A percentile compares a stretch with the other conserved stretches of the same genome.
Conservation (phyloP, 768 basidiomycete species). For the Lentinula aciculospora region DNA sequence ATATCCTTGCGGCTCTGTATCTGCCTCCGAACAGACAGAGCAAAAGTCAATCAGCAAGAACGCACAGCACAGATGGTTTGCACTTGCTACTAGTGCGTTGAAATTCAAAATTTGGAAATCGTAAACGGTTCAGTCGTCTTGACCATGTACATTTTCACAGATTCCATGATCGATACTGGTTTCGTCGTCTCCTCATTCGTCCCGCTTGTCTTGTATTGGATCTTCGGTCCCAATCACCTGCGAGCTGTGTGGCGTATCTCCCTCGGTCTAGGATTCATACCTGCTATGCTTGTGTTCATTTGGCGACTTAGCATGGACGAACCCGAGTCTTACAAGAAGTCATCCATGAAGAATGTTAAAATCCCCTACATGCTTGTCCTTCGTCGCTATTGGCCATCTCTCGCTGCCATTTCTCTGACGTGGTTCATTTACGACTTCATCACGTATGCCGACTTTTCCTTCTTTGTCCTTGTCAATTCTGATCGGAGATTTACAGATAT, state of each 20-base stretch:
- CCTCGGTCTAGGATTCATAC: conserved; percentile 77
- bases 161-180: conserved; percentile 81
- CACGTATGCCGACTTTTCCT: conserved; percentile 35
- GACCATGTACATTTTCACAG: conserved; percentile 27
- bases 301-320: conserved; percentile 88
- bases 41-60: conserved; percentile 72
- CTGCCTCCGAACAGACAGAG: conserved; percentile 87
- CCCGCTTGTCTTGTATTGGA: conserved; percentile 85
- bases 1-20: conserved; percentile 88
- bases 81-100: conserved; percentile 77
- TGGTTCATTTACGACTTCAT: conserved; percentile 90
- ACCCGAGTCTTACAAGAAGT: conserved; percentile 64
- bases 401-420: conserved; percentile 68
- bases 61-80: conserved; percentile 82
- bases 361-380: conserved; percentile 78
- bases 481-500: conserved; percentile 34
- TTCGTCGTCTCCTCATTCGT: conserved; percentile 79
- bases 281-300: conserved; percentile 74
- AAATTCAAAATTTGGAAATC: neutral
- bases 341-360: conserved; percentile 69
- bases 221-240: conserved; percentile 44
- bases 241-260: conserved; percentile 85
- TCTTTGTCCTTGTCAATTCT: neutral
- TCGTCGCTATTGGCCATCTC: conserved; percentile 72
- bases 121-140: neutral